Evolutionary conservation across 2,329 filamentous ascomycete species (phyloP).

Genomic region (Fusarium drepaniforme): DNA sequence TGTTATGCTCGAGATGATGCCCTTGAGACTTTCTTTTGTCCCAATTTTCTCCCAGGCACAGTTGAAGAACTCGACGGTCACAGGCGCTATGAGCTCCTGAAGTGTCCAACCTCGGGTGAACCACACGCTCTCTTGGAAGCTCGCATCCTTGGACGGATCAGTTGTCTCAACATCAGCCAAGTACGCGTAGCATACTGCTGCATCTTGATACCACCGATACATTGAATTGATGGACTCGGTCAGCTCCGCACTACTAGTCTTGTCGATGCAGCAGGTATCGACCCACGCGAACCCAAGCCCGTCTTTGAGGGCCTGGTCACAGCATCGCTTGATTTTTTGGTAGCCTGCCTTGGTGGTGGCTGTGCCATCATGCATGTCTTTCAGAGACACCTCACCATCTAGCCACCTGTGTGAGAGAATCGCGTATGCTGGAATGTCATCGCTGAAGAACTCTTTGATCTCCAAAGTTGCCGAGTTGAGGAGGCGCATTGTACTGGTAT

Average conservation of each 20-base stretch:
- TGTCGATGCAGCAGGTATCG: conserved; percentile 1
- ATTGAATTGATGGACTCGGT: not conserved
- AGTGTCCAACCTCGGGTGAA: not conserved
- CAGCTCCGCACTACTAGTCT: not conserved
- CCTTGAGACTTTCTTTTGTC: not conserved
- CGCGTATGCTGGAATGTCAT: not conserved
- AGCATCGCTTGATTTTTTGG: not conserved
- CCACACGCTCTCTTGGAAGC: not conserved
- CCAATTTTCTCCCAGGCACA: not conserved
- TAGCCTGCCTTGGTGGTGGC: not conserved
- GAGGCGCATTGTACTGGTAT: not conserved
- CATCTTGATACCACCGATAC: not conserved
- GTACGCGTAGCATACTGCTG: not conserved
- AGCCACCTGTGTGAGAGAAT: not conserved
- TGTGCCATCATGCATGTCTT: not conserved
- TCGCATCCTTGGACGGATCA: not conserved
- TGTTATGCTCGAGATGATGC: not conserved
- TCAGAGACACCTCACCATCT: not conserved
- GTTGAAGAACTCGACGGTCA: not conserved
- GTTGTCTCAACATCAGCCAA: not conserved
- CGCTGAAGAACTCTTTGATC: not conserved
- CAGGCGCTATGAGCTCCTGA: not conserved
- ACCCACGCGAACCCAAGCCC: not conserved
- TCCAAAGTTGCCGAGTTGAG: not conserved
- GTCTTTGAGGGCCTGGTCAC: not conserved